Conservation (phyloP, 2,329 filamentous ascomycete genomes). For the Neopestalotiopsis clavispora region DNA sequence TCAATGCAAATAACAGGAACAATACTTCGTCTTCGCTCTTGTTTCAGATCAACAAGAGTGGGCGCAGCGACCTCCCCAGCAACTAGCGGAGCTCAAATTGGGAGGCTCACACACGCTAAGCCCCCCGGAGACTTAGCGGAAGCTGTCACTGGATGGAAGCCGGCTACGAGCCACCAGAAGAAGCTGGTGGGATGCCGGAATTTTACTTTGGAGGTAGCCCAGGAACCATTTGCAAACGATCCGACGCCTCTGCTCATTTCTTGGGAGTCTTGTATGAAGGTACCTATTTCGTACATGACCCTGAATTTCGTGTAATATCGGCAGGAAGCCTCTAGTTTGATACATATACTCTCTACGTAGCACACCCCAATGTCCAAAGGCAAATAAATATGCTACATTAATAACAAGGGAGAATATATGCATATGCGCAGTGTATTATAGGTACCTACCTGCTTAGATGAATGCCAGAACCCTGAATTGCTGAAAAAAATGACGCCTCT, state of each 20-base stretch:
- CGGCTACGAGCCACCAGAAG: background rate
- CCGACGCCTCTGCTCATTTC: background rate
- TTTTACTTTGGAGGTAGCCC: conserved; percentile 1
- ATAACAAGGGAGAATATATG: background rate
- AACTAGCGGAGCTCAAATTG: background rate
- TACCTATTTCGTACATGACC: background rate
- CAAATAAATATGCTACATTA: background rate
- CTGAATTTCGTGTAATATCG: no score
- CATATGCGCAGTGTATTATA: background rate
- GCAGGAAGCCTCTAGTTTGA: background rate
- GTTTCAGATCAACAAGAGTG: conserved; percentile 17
- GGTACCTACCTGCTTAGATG: background rate
- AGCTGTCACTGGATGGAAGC: background rate
- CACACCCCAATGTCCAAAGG: background rate
- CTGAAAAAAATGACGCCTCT: background rate
- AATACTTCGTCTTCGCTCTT: conserved; percentile 1
- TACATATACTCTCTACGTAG: background rate
- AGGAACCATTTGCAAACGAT: background rate
- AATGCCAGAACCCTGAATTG: background rate
- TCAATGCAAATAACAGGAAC: conserved; percentile 15
- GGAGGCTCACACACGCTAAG: background rate
- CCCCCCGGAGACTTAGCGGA: background rate
- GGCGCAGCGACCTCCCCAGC: conserved; percentile 8
- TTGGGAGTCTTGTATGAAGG: background rate
- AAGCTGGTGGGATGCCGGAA: background rate